Base-by-base conservation (phyloP, 306 rosid genomes). In the Alnus rubra region DNA sequence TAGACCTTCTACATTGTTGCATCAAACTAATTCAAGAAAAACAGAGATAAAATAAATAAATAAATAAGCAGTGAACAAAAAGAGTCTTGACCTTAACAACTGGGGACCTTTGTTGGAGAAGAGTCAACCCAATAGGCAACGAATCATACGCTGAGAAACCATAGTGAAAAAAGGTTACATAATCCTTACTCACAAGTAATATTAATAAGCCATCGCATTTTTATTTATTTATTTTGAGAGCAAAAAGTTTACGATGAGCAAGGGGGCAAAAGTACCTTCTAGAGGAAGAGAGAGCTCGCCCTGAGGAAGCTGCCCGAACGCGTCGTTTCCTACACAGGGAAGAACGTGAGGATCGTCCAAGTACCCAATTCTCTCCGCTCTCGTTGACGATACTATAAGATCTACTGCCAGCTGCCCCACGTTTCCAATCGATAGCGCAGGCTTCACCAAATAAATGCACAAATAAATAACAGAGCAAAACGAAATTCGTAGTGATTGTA, bases 321-420 rank as follows among this genome's bases (percentile, higher is more conserved):
- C 98, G 80, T 91, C 94, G 75, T 95, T 95, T 18, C 98, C 98
- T 73, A 95, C 89, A 75, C 98, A 94, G 0, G 98, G 97, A 16
- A 92, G 91, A 86, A 92, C 90, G 65, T 69, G 81, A 51, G 97
- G 94, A 82, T 81, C 86, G 37, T 94, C 98, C 84, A 94, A 89
- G 84, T 79, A 88, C 59, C 97, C 98, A 70, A 92, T 74, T 90
- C 93, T 87, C 80, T 84, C 94, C 31, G 97, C 87, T 79, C 69
- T 84, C 83, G 81, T 81, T 39, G 97, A 87, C 35, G 95, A 88
- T 74, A 91, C 85, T 76, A 94, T 69, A 75, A 94, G 92, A 78
- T 94, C 98, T 75, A 92, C 82, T 1, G 92, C 91, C 44, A 94
- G 76, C 79, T 92, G 98, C 64, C 98, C 98, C 82, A 95, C 98